A percentile compares a stretch with the other conserved stretches of the same genome.
These are phyloP conservation scores for Backusella mclennaniae DNA, from an alignment of 192 early-diverging fungal species.

Conservation along the genomic window DNA sequence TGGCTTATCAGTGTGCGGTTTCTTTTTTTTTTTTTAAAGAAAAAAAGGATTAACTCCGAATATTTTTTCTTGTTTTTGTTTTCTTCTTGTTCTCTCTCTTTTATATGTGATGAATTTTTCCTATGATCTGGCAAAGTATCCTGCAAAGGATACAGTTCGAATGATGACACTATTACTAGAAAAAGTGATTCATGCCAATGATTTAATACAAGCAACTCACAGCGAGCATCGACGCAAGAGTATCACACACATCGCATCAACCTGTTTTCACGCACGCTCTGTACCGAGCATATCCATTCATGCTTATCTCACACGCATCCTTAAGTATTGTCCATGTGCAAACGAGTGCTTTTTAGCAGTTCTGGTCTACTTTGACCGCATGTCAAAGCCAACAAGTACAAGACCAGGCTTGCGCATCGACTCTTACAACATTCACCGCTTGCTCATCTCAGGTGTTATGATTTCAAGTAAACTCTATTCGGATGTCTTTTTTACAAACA, in stretches of 20 bases:
- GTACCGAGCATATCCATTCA: slow-evolving; percentile 88
- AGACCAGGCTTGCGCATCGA: slow-evolving; percentile 69
- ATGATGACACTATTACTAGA: slow-evolving; percentile 59
- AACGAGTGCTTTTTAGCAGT: slow-evolving; percentile 89
- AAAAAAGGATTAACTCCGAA: neutral
- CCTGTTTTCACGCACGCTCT: slow-evolving; percentile 88
- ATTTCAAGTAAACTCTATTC: slow-evolving; percentile 89
- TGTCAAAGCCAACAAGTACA: slow-evolving; percentile 62
- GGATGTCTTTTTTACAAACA: slow-evolving; percentile 94
- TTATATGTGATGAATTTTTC: slow-evolving; percentile 16
- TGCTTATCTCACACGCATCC: slow-evolving; percentile 84
- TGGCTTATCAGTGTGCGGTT: neutral
- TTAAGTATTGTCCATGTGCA: slow-evolving; percentile 91
- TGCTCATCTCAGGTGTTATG: slow-evolving; percentile 88
- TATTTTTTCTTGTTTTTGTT: neutral
- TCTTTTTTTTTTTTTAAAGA: neutral
- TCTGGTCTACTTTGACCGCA: slow-evolving; percentile 92
- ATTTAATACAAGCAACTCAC: slow-evolving; percentile 32
- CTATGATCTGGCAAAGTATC: slow-evolving; percentile 58
- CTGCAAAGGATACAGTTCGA: slow-evolving; percentile 57
- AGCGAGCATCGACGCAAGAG: slow-evolving; percentile 24
- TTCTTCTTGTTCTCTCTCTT: neutral
- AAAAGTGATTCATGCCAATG: slow-evolving; percentile 57
- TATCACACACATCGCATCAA: slow-evolving; percentile 43
- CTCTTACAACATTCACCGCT: slow-evolving; percentile 87